Evolutionary conservation across 495 filamentous ascomycete genomes (phyloP).

Genomic region (Amniculicola lignicola): DNA sequence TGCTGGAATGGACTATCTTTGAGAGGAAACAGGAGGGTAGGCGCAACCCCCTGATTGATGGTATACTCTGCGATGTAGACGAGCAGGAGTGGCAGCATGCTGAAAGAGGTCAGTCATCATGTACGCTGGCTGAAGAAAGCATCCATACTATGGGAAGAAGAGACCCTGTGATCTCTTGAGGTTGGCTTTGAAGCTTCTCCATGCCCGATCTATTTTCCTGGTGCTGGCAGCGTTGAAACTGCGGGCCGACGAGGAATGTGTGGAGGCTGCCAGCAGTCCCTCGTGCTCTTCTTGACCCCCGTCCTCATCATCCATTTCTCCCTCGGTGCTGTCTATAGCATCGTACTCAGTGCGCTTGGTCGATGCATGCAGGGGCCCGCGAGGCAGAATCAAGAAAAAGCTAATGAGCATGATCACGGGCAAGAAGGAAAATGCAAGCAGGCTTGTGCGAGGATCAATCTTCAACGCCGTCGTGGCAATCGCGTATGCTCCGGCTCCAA

Average conservation of each 20-base stretch:
- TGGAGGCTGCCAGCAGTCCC: constrained; percentile 43
- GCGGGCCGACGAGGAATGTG: constrained; percentile 18
- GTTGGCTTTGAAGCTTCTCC: constrained; percentile 48
- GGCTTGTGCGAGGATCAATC: constrained; percentile 63
- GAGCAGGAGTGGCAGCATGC: constrained; percentile 86
- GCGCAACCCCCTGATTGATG: constrained; percentile 89
- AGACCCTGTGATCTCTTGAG: constrained; percentile 53
- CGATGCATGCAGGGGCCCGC: constrained; percentile 55
- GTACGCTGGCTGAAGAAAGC: not conserved
- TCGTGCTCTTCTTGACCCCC: constrained; percentile 38
- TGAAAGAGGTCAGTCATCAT: constrained; percentile 38
- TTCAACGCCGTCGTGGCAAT: constrained; percentile 74
- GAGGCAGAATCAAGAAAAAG: constrained; percentile 79
- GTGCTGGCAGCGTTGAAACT: constrained; percentile 18
- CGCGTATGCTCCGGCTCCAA: constrained; percentile 85
- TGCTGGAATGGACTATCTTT: constrained; percentile 68
- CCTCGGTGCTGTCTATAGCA: constrained; percentile 42
- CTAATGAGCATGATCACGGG: constrained; percentile 78
- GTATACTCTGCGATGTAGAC: constrained; percentile 96
- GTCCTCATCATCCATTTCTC: constrained; percentile 39
- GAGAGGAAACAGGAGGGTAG: constrained; percentile 84
- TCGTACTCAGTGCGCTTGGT: constrained; percentile 45
- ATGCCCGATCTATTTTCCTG: constrained; percentile 8
- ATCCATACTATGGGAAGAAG: constrained; percentile 65
- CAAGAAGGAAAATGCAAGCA: constrained; percentile 73